Evolutionary conservation across 2,329 filamentous ascomycete species (phyloP), one percentile per base, ranked within the genome.

Genomic region (Talaromyces funiculosus): DNA sequence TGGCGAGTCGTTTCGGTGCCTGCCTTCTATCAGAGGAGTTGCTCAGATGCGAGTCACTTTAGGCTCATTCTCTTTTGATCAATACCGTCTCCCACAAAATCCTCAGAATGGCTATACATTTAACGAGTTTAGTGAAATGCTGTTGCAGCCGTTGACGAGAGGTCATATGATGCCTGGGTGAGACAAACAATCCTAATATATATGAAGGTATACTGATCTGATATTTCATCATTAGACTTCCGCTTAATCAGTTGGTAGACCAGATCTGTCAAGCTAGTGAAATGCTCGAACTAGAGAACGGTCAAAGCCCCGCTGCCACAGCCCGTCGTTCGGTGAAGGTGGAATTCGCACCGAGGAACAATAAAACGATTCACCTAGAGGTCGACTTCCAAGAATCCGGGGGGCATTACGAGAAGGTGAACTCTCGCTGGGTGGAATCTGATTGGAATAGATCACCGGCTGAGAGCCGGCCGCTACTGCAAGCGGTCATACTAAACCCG

Each of bases 31-130:
- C 18, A 67, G 69, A 53, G 71, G 73, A 29, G 69, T 74, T 60
- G 62, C 76, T 35, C 73, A 73, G 10, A 76, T 80, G 74, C 71
- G 77, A 40, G 69, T 77, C 2, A 75, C 75, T 24, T 72, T 80
- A 53, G 77, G 77, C 4, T 68, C 71, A 3, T 75, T 79, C 58
- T 67, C 75, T 3, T 68, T 79, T 24, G 68, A 72, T 9, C 65
- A 71, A 12, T 79, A 74, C 57, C 69, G 70, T 14, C 56, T 63
- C 18, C 70, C 74, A 0, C 55, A 64, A 2, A 63, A 71, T 33
- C 65, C 63, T 10, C 67, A 65, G 35, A 24, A 61, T 4, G 65
- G 62, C 31, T 75, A 76, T 62, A 61, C 62, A 2, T 70, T 75
- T 60, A 70, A 73, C 42, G 75, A 79, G 43, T 79, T 80, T 58